Base-by-base conservation (phyloP, 1,284 basidiomycete genomes). In the Thelephora terrestris region DNA sequence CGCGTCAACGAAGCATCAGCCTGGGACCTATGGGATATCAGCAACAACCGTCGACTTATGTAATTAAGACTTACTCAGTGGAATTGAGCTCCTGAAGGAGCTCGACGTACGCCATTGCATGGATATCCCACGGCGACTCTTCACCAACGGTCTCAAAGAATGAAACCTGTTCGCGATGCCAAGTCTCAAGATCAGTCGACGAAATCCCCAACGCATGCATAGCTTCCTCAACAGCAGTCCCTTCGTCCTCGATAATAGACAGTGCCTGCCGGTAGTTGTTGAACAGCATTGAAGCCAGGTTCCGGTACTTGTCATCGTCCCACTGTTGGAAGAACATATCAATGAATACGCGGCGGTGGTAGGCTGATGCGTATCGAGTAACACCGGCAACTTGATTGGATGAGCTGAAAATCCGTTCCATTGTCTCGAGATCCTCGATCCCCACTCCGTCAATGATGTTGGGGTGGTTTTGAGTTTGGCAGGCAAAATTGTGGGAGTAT, bases 371-470 rank as follows among this genome's bases (percentile, higher is more conserved):
- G 49, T 66, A 61, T 7, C 60, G 55, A 2, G 53, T 61, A 32
- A 58, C 43, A 0, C 47, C n/a, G 0, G 64, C 62, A 4, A 65
- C 55, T 9, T 42, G 46, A 50, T 66, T 67, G 7, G 58, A 61
- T 4, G 49, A 32, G 27, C 59, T 60, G 50, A 64, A 67, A 2
- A 63, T 39, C 2, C 58, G 57, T 47, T 67, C 64, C 24, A 58
- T 51, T 0, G 51, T 58, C 47, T 68, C 64, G 21, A 64, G 53
- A 45, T 66, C 64, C 45, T 64, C 63, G 4, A 62, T 49, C 1
- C 65, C 62, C 18, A 55, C 49, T 0, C 62, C 63, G 1, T 27
- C 10, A 5, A 59, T 52, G 40, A 55, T 48, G 43, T 56, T 54
- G 0, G 60, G 64, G 39, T 66, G 64, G 48, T 56, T 56, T 5